Percentiles rank a stretch among this genome's conserved stretches.
Conservation (phyloP, 352 stramenopile genomes). For the Pythium rishiriense region DNA sequence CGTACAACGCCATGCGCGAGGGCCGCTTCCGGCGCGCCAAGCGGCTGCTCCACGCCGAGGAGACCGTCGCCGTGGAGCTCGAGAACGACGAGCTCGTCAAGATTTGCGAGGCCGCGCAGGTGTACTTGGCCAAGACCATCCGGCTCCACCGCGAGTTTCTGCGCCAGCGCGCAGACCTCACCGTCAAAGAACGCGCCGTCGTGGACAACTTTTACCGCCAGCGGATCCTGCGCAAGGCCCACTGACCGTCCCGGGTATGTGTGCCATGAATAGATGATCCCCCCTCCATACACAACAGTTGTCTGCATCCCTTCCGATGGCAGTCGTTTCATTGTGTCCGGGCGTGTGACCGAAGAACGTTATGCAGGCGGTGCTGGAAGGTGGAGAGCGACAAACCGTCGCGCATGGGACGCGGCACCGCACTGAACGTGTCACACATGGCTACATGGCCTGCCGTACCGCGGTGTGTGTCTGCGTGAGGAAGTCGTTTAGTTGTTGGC, state of each 20-base stretch:
- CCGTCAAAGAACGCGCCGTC: conserved; percentile 31
- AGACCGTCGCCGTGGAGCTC: conserved; percentile 44
- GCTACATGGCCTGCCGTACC: background rate
- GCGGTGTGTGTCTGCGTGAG: too few relatives aligned
- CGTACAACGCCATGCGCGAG: conserved; percentile 76
- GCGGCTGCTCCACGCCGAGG: conserved; percentile 51
- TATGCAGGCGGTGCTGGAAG: background rate
- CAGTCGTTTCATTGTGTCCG: background rate
- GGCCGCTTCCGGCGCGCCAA: conserved; percentile 61
- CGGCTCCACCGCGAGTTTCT: conserved; percentile 57
- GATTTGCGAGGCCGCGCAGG: conserved; percentile 56
- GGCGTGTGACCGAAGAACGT: conserved; percentile 1
- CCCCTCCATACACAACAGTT: background rate
- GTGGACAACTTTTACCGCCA: conserved; percentile 84
- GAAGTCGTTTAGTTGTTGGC: too few relatives aligned
- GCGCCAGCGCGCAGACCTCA: conserved; percentile 28
- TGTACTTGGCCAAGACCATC: conserved; percentile 74
- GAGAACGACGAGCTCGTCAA: conserved; percentile 56
- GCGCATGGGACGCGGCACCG: background rate
- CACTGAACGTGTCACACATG: background rate
- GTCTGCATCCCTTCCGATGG: background rate
- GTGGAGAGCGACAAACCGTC: background rate
- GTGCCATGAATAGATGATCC: conserved; percentile 3
- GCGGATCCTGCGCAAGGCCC: conserved; percentile 62
- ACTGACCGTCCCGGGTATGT: conserved; percentile 32